Conservation (phyloP, 495 filamentous ascomycete genomes). For the Podospora bellae-mahoneyi region DNA sequence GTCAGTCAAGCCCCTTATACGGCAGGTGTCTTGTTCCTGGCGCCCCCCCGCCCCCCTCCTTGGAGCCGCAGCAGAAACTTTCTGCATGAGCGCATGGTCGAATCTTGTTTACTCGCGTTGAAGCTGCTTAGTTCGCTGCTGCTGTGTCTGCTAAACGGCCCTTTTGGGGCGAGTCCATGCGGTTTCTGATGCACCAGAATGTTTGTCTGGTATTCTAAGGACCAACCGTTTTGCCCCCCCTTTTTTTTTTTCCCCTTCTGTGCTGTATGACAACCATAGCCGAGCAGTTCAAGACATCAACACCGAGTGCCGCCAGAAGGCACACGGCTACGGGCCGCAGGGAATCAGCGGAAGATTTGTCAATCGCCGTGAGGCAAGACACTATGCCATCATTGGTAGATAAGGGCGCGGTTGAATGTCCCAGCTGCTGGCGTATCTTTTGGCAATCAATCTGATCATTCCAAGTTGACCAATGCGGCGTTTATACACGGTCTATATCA, state of each 20-base stretch:
- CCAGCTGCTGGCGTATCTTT: not conserved
- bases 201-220: not conserved
- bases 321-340: not conserved
- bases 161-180: conserved; percentile 11
- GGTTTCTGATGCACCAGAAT: not conserved
- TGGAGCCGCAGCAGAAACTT: not conserved
- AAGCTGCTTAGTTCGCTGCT: not conserved
- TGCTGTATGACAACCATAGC: conserved; percentile 2
- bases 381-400: not conserved
- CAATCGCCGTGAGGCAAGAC: not conserved
- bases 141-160: conserved; percentile 13
- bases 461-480: too few species aligned
- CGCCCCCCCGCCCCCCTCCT: not conserved
- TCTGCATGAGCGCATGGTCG: conserved; percentile 15
- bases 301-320: not conserved
- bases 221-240: not conserved
- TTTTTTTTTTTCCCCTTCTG: not conserved
- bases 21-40: not conserved
- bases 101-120: conserved; percentile 18
- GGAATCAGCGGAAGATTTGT: conserved; percentile 3
- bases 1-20: not conserved
- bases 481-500: not conserved
- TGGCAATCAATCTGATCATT: not conserved
- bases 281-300: not conserved
- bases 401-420: not conserved